Conservation (phyloP, 2,329 filamentous ascomycete genomes). For the Colletotrichum lupini region DNA sequence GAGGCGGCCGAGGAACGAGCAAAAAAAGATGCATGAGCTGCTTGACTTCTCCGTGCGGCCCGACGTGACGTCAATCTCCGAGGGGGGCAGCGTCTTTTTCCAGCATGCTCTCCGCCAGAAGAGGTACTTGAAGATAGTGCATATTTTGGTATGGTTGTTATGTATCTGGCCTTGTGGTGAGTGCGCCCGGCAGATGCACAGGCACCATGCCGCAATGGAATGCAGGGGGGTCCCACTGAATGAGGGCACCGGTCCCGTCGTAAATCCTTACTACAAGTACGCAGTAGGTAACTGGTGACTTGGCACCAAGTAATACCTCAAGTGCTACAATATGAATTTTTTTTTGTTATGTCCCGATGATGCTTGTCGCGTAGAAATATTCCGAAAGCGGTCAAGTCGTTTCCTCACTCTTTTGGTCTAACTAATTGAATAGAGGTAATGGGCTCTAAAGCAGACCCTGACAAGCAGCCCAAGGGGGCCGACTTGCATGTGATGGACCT, state of each 20-base stretch:
- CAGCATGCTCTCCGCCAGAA: not conserved
- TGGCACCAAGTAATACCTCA: too few relatives aligned
- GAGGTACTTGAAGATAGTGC: too few relatives aligned
- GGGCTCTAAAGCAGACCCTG: too few relatives aligned
- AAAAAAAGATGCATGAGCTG: not conserved
- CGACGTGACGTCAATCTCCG: conserved; percentile 9
- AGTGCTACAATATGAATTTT: too few relatives aligned
- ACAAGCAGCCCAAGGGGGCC: too few relatives aligned
- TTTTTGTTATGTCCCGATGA: not conserved
- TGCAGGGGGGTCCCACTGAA: not conserved
- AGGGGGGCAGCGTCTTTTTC: not conserved
- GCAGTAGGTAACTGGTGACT: too few relatives aligned
- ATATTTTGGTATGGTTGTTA: too few relatives aligned
- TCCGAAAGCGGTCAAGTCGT: not conserved
- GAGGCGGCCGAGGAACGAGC: not conserved
- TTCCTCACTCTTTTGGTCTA: not conserved
- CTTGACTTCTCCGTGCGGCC: not conserved
- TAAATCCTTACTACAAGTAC: too few relatives aligned
- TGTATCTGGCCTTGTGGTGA: not conserved
- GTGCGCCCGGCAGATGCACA: not conserved
- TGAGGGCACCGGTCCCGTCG: not conserved
- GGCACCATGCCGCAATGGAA: not conserved
- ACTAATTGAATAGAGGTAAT: too few relatives aligned
- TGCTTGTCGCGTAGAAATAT: not conserved
- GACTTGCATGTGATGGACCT: not conserved